phyloP scores from a whole-genome alignment of 805 yeast genomes.

The Kregervanrija pseudodelftensis region DNA sequence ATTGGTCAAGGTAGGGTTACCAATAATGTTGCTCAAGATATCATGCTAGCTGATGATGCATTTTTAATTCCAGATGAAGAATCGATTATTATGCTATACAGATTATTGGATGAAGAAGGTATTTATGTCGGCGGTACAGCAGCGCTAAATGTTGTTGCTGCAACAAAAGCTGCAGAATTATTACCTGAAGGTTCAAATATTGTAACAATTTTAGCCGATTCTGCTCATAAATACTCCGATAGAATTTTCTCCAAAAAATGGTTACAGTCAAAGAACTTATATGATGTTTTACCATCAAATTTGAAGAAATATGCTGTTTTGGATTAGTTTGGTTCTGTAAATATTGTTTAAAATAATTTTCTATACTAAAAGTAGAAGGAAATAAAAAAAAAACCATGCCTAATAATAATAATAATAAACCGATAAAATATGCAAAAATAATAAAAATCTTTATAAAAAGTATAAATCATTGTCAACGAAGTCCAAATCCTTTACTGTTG shows the following conservation, averaged over 20 bases:
- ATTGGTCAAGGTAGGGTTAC: conserved; percentile 95
- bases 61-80: conserved; percentile 70
- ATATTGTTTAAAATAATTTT: not conserved
- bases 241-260: conserved; percentile 71
- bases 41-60: conserved; percentile 74
- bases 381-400: not conserved
- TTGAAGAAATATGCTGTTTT: conserved; percentile 60
- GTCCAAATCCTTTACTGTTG: conserved; percentile 83
- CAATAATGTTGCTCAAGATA: conserved; percentile 66
- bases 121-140: conserved; percentile 86
- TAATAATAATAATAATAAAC: not conserved
- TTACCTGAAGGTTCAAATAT: conserved; percentile 77
- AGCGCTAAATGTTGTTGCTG: conserved; percentile 87
- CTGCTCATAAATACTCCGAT: conserved; percentile 84
- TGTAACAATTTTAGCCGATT: conserved; percentile 84
- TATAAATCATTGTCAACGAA: conserved; percentile 10
- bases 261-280: conserved; percentile 65
- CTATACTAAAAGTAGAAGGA: not conserved
- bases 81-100: conserved; percentile 76
- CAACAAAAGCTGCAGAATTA: conserved; percentile 62
- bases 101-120: conserved; percentile 84
- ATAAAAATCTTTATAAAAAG: not conserved
- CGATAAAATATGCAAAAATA: not conserved
- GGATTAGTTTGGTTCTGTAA: conserved; percentile 16
- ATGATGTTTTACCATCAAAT: conserved; percentile 59